These are phyloP conservation scores for Fusarium guadeloupense DNA, from an alignment of 2,329 filamentous ascomycete genomes.

Conservation along the genomic window DNA sequence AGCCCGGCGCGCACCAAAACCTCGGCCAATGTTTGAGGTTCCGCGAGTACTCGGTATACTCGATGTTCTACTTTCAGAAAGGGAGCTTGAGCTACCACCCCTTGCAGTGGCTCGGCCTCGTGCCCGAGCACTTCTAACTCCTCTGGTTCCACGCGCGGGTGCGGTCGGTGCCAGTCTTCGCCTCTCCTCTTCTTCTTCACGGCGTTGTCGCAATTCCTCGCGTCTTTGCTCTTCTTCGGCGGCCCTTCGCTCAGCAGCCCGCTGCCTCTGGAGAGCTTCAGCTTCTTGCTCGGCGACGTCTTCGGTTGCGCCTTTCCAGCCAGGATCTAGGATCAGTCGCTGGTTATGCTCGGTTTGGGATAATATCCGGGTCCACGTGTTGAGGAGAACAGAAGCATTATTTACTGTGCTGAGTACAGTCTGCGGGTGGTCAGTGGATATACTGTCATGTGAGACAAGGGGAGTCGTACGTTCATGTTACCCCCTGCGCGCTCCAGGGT, in stretches of 20 bases:
- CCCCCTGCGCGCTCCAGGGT: slow-evolving; percentile 76
- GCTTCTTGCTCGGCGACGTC: slow-evolving; percentile 88
- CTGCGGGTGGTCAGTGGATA: slow-evolving; percentile 47
- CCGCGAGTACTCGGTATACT: slow-evolving; percentile 47
- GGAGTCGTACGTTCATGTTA: slow-evolving; percentile 75
- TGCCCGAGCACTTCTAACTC: slow-evolving; percentile 46
- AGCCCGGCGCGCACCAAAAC: slow-evolving; percentile 47
- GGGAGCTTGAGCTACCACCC: slow-evolving; percentile 42
- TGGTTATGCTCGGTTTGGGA: slow-evolving; percentile 98
- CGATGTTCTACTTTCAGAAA: slow-evolving; percentile 41
- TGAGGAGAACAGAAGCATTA: slow-evolving; percentile 87
- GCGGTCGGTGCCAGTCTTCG: slow-evolving; percentile 44
- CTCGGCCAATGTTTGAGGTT: slow-evolving; percentile 49
- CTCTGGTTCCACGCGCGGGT: slow-evolving; percentile 45
- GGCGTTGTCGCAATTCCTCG: slow-evolving; percentile 72
- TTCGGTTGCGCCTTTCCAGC: slow-evolving; percentile 88
- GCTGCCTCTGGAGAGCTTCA: slow-evolving; percentile 76
- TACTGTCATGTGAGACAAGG: background rate
- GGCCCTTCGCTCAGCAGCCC: slow-evolving; percentile 79
- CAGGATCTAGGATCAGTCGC: slow-evolving; percentile 84
- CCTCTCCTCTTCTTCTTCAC: slow-evolving; percentile 67
- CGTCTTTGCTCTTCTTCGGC: slow-evolving; percentile 81
- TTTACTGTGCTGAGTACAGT: slow-evolving; percentile 86
- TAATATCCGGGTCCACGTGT: slow-evolving; percentile 95
- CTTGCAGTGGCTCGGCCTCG: slow-evolving; percentile 44